A percentile compares a stretch with the other conserved stretches of the same genome.
These are phyloP conservation scores for Xylaria castorea DNA, from an alignment of 495 filamentous ascomycete genomes.

Conservation along the genomic window DNA sequence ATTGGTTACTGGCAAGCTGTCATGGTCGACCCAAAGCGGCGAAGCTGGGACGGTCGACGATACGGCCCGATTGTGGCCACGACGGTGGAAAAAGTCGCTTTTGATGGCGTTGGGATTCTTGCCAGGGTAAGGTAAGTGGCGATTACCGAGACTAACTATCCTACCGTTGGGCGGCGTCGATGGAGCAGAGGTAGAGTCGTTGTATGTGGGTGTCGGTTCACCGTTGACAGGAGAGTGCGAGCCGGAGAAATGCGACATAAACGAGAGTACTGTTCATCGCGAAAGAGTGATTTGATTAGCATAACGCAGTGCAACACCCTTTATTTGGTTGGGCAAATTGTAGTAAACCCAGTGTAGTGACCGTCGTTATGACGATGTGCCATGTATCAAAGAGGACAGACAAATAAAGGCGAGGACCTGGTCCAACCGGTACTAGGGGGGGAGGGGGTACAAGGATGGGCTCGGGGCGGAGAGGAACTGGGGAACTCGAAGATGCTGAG, in stretches of 20 bases:
- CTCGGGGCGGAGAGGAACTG: conserved; percentile 6
- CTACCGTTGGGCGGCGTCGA: conserved; percentile 36
- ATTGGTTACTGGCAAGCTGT: conserved; percentile 36
- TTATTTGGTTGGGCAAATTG: not conserved
- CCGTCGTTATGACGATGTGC: conserved; percentile 16
- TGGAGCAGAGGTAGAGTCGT: conserved; percentile 48
- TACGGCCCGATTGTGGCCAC: conserved; percentile 37
- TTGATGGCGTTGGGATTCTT: conserved; percentile 35
- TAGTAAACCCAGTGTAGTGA: not conserved
- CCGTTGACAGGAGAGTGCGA: conserved; percentile 39
- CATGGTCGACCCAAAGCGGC: conserved; percentile 45
- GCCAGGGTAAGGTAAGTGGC: conserved; percentile 22
- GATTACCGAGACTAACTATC: conserved; percentile 7
- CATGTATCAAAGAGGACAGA: conserved; percentile 12
- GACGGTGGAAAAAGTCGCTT: conserved; percentile 41
- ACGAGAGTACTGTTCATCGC: conserved; percentile 58
- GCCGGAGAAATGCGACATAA: conserved; percentile 63
- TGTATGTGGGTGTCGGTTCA: conserved; percentile 39
- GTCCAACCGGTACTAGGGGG: not conserved
- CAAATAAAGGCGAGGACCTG: conserved; percentile 10
- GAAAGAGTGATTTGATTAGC: conserved; percentile 32
- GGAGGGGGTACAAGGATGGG: conserved; percentile 20
- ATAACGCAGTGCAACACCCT: conserved; percentile 14
- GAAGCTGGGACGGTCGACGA: conserved; percentile 42
- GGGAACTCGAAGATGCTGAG: conserved; percentile 13